Evolutionary conservation across 306 rosid genomes (phyloP).

Genomic region (Carpinus fangiana): DNA sequence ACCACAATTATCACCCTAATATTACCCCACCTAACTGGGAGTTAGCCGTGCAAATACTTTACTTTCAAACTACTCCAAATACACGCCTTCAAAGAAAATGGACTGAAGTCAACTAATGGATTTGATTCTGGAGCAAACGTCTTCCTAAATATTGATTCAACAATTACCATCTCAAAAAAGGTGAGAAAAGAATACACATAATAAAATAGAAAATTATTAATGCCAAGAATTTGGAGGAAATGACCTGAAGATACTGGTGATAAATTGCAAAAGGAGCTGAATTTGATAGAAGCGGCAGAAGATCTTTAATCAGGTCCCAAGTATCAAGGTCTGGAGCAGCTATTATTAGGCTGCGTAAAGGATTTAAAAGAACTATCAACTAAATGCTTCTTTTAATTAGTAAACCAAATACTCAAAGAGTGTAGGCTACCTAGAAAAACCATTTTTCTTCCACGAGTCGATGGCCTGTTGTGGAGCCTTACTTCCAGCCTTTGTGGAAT

Average conservation of each 20-base stretch:
- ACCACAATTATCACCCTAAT: background rate
- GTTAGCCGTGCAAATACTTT: background rate
- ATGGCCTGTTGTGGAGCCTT: constrained; percentile 62
- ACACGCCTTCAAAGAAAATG: background rate
- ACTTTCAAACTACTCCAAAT: background rate
- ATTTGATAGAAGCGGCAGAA: constrained; percentile 72
- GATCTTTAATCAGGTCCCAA: constrained; percentile 63
- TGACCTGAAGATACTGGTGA: constrained; percentile 94
- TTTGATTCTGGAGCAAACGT: background rate
- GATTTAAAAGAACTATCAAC: background rate
- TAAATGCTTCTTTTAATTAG: background rate
- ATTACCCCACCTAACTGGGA: background rate
- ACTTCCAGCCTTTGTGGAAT: constrained; percentile 73
- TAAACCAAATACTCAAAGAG: background rate
- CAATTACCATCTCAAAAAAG: background rate
- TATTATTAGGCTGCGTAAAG: constrained; percentile 63
- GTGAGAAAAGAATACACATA: background rate
- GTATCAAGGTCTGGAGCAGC: constrained; percentile 86
- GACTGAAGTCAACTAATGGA: background rate
- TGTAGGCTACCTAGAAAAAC: constrained; percentile 72
- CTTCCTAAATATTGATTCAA: background rate
- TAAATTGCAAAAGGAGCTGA: constrained; percentile 95
- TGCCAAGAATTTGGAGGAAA: constrained; percentile 12
- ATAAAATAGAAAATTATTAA: constrained; percentile 6
- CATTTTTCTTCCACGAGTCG: constrained; percentile 80